These are phyloP conservation scores for Herpetomonas tarakana DNA, from an alignment of 208 protist genomes.

Conservation along the genomic window DNA sequence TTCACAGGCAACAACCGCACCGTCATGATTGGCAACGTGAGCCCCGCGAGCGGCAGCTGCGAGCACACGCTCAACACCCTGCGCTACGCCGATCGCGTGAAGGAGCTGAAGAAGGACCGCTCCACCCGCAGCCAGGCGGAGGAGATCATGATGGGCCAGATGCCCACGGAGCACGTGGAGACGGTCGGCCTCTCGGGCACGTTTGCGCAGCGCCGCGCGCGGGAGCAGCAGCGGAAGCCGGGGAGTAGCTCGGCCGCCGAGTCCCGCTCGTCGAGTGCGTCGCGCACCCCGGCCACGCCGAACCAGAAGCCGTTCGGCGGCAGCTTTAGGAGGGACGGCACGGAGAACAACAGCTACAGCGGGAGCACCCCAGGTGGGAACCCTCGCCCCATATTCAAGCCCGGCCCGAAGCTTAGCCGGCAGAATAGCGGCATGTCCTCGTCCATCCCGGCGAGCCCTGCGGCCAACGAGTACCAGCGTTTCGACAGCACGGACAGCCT, in stretches of 20 bases:
- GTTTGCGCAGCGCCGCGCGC: constrained; percentile 81
- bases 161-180: constrained; percentile 86
- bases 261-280: constrained; percentile 22
- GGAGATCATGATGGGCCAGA: constrained; percentile 93
- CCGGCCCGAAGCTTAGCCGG: constrained; percentile 14
- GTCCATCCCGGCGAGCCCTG: constrained; percentile 18
- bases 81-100: constrained; percentile 86
- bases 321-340: constrained; percentile 26
- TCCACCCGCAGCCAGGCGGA: constrained; percentile 68
- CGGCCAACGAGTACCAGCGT: constrained; percentile 38
- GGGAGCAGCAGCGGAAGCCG: constrained; percentile 42
- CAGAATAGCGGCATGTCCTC: constrained; percentile 36
- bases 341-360: constrained; percentile 29
- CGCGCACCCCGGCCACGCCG: constrained; percentile 60
- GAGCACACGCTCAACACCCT: constrained; percentile 86
- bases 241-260: constrained; percentile 6
- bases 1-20: constrained; percentile 92
- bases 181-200: constrained; percentile 67
- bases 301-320: constrained; percentile 24
- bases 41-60: constrained; percentile 77
- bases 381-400: constrained; percentile 24
- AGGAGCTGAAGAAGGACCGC: constrained; percentile 93
- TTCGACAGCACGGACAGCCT: constrained; percentile 79
- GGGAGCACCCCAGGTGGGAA: constrained; percentile 26
- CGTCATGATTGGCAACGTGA: constrained; percentile 94